Base-by-base conservation (phyloP, 441 rosid genomes). In the Pelargonium cotyledonis region DNA sequence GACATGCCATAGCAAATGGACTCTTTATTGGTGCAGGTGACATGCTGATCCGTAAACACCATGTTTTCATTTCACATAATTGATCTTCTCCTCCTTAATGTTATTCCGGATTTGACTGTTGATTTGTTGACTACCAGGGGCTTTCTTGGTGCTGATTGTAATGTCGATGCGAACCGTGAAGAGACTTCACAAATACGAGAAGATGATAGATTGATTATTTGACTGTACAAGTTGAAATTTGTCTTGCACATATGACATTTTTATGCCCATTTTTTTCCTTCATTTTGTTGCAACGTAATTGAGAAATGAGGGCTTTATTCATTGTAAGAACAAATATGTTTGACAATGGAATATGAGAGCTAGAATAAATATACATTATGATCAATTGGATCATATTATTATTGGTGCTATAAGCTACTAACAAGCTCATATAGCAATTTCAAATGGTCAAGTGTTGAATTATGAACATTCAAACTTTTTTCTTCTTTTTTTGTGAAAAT, bases 121-220 rank as follows among this genome's bases (percentile, higher is more conserved):
- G 57, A n/a, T 19, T 38, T 16, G n/a, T 5, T 57, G 31, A 18
- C 64, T 26, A 15, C 60, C 76, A 75, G 78, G 78, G 19, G 55
- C 66, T n/a, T 75, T 75, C 40, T 53, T 75, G 19, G 0, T n/a
- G 2, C 53, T 75, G 71, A 8, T 75, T 0, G 6, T 75, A 41
- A 47, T 73, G 57, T 75, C 78, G 8, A 75, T 75, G 74, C 78
- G 61, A 40, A 55, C 60, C 15, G 78, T 70, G 70, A 75, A 62
- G 67, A 70, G 0, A 19, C 67, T 75, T 3, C 68, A 75, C 1
- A 70, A 70, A 46, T 70, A 70, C 2, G 78, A 75, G 74, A 75
- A 70, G 68, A 75, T 70, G 78, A 70, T 75, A 18, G 57, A 49
- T 49, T 58, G 26, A 18, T 18, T 18, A 58, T 58, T 18, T 19